These are phyloP conservation scores for Termitomyces sp. DNA, from an alignment of 768 basidiomycete genomes.

Conservation along the genomic window DNA sequence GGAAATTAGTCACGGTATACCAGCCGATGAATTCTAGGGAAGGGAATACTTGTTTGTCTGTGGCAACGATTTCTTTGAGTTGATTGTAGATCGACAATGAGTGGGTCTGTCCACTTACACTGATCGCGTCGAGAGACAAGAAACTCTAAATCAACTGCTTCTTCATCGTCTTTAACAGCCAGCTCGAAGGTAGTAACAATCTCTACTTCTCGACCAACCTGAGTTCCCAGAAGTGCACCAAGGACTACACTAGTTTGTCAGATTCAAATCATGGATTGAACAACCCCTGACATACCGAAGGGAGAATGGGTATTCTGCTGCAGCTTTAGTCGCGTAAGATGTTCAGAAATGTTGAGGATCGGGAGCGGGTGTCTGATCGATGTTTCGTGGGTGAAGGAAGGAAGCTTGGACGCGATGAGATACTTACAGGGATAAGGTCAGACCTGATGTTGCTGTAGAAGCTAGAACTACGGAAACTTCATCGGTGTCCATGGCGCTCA, in stretches of 20 bases:
- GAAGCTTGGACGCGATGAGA: not conserved
- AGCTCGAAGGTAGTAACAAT: constrained; percentile 97
- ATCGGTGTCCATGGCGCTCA: constrained; percentile 75
- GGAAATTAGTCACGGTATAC: constrained; percentile 85
- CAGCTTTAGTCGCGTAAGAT: constrained; percentile 81
- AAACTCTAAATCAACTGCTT: constrained; percentile 76
- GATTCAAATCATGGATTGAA: not conserved
- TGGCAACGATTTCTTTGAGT: constrained; percentile 5
- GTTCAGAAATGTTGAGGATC: constrained; percentile 95
- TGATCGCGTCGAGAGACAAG: constrained; percentile 82
- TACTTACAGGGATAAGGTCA: constrained; percentile 71
- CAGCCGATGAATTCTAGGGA: constrained; percentile 97
- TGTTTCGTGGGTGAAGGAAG: constrained; percentile 12
- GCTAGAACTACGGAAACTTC: constrained; percentile 74
- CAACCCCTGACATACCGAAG: constrained; percentile 48
- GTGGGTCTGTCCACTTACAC: constrained; percentile 42
- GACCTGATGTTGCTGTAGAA: constrained; percentile 65
- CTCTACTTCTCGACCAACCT: constrained; percentile 92
- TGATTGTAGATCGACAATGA: constrained; percentile 1
- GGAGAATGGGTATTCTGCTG: constrained; percentile 59
- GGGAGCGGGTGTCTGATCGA: constrained; percentile 85
- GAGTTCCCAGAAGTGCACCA: constrained; percentile 91
- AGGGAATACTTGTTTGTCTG: constrained; percentile 98
- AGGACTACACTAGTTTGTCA: constrained; percentile 51
- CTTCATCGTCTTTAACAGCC: constrained; percentile 54